Base-by-base conservation (phyloP, 1,139 yeast genomes). In the Pichia sp. region DNA sequence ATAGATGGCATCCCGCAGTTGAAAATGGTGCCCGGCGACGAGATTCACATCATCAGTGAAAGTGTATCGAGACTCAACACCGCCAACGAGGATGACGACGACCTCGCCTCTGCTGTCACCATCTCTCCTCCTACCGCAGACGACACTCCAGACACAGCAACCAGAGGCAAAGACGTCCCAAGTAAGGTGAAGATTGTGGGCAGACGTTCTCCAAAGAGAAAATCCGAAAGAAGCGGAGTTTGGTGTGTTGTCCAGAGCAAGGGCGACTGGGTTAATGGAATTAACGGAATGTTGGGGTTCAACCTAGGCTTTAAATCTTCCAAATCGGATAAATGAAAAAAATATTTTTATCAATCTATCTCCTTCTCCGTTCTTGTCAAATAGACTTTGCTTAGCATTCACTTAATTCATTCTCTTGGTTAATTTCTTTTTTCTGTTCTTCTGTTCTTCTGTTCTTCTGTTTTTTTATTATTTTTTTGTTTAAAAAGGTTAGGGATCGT, bases 221-320 rank as follows among this genome's bases (percentile, higher is more conserved):
- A 23, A 10, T 60, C 61, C 15, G 64, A 56, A 47, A 49, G 74
- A 38, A 75, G 81, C 36, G 96, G 96, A 0, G 82, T 92, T n/a
- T 90, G 95, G 85, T 90, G 97, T 71, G 85, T 92, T 4, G 89
- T 96, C 0, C 78, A 84, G 55, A 77, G 85, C 11, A 90, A 85
- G 59, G 85, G 87, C 60, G 97, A 92, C 67, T 92, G 98, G 98
- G 89, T 92, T 1, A 80, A 80, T 57, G 96, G 95, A 51, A 83
- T 92, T 55, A 92, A 92, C 65, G 92, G 88, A 61, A 75, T 92
- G 58, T 72, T 92, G 44, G 97, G 97, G 1, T 92, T 92, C 76
- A 92, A 92, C 67, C 83, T 90, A 19, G 80, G 89, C 52, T 92
- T 92, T 68, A 84, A 47, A 50, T 54, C 57, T 30, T n/a, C 57